Evolutionary conservation across 2,329 filamentous ascomycete species (phyloP).

Genomic region (Penicillium sp.): DNA sequence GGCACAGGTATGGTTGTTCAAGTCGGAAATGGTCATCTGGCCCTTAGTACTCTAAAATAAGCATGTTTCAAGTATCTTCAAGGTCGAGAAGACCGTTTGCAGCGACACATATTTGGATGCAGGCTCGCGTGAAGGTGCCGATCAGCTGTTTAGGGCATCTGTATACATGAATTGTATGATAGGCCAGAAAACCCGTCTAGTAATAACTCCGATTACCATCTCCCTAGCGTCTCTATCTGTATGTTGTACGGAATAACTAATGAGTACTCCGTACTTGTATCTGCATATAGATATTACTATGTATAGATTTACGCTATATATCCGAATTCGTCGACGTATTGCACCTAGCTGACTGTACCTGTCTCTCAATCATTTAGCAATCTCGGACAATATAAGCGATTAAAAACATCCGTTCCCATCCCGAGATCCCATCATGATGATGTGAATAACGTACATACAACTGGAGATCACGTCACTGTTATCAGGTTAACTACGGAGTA

Average conservation of each 20-base stretch:
- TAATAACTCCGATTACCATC: background rate
- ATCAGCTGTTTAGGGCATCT: constrained; percentile 1
- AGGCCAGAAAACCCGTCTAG: background rate
- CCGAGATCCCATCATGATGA: constrained; percentile 9
- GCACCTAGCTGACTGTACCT: background rate
- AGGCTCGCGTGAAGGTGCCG: background rate
- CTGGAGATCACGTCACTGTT: constrained; percentile 8
- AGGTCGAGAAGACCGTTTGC: background rate
- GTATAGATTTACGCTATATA: background rate
- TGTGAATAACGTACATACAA: background rate
- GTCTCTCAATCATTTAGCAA: background rate
- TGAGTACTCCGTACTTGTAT: background rate
- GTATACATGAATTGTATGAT: background rate
- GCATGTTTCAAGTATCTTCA: background rate
- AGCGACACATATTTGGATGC: background rate
- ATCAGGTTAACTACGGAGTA: no score
- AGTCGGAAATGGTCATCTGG: background rate
- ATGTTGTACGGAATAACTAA: background rate
- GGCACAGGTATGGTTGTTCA: background rate
- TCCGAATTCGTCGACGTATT: background rate
- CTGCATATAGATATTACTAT: background rate
- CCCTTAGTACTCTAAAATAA: background rate
- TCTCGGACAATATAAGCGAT: constrained; percentile 8
- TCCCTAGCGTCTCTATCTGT: background rate
- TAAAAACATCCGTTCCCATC: background rate